Conservation (phyloP, 1,139 yeast genomes). For the Hansenula lynferdii region DNA sequence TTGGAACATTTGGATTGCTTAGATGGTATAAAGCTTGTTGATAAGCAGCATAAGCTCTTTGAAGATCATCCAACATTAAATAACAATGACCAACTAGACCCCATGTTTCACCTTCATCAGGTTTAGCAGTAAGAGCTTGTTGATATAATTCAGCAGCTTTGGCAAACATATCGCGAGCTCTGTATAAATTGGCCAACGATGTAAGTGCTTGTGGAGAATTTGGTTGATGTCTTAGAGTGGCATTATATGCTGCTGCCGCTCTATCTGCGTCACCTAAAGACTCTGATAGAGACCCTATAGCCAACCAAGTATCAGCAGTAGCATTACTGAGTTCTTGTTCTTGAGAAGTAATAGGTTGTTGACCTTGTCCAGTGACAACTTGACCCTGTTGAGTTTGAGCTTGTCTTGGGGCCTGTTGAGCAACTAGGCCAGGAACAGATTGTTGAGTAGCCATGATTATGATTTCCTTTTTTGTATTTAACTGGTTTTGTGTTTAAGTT, state of each 20-base stretch:
- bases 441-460: conserved; percentile 1
- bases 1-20: conserved; percentile 93
- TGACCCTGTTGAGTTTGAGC: conserved; percentile 2
- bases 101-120: conserved; percentile 96
- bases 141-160: conserved; percentile 94
- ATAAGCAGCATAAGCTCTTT: conserved; percentile 92
- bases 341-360: neutral
- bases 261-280: conserved; percentile 83
- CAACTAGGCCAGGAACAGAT: neutral
- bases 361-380: too few species aligned
- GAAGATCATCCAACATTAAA: conserved; percentile 92
- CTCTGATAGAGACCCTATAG: conserved; percentile 89
- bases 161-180: conserved; percentile 84
- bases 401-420: conserved; percentile 1
- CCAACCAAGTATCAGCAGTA: conserved; percentile 90
- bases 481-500: too few species aligned
- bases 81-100: conserved; percentile 96
- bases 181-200: conserved; percentile 81
- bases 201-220: conserved; percentile 81
- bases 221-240: conserved; percentile 85
- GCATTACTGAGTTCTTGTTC: conserved; percentile 45
- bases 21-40: conserved; percentile 91
- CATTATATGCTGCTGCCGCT: conserved; percentile 84
- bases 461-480: too few species aligned
- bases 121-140: conserved; percentile 74